phyloP scores from a whole-genome alignment of 2,329 filamentous ascomycete genomes.

The Xylaria sp. region DNA sequence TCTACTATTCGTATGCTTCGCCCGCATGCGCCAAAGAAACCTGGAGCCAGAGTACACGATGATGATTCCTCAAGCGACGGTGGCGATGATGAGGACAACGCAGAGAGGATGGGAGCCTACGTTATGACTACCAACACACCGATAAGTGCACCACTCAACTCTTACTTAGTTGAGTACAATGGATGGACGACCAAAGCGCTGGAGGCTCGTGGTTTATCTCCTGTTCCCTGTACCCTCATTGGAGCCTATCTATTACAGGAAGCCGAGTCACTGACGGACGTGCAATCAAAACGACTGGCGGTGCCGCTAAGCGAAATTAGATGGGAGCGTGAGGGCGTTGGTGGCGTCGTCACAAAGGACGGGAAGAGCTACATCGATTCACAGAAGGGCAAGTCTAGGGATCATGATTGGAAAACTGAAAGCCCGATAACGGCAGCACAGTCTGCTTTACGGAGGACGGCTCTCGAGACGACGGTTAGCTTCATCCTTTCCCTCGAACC shows the following conservation, averaged over 20 bases:
- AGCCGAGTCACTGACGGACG: constrained; percentile 74
- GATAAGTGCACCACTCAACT: constrained; percentile 82
- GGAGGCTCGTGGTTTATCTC: constrained; percentile 74
- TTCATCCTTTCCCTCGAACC: constrained; percentile 89
- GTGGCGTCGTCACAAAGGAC: constrained; percentile 70
- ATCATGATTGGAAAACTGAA: constrained; percentile 51
- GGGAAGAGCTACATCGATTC: constrained; percentile 70
- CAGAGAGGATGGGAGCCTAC: constrained; percentile 80
- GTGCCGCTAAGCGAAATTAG: constrained; percentile 85
- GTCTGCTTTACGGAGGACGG: constrained; percentile 78
- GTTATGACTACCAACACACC: constrained; percentile 84
- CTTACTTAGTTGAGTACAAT: constrained; percentile 85
- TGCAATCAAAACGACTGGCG: constrained; percentile 82
- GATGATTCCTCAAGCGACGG: constrained; percentile 47
- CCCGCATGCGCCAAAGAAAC: constrained; percentile 71
- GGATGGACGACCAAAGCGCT: constrained; percentile 82
- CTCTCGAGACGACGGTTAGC: constrained; percentile 83
- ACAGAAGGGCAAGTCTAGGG: constrained; percentile 60
- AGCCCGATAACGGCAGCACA: constrained; percentile 74
- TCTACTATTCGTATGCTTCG: constrained; percentile 84
- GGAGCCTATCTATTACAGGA: constrained; percentile 85
- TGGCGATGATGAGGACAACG: constrained; percentile 71
- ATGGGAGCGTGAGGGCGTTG: constrained; percentile 84
- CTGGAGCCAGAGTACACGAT: constrained; percentile 40
- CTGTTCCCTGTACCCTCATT: constrained; percentile 82